Evolutionary conservation across 2,329 filamentous ascomycete species (phyloP).

Genomic region (Monosporascus sp.): DNA sequence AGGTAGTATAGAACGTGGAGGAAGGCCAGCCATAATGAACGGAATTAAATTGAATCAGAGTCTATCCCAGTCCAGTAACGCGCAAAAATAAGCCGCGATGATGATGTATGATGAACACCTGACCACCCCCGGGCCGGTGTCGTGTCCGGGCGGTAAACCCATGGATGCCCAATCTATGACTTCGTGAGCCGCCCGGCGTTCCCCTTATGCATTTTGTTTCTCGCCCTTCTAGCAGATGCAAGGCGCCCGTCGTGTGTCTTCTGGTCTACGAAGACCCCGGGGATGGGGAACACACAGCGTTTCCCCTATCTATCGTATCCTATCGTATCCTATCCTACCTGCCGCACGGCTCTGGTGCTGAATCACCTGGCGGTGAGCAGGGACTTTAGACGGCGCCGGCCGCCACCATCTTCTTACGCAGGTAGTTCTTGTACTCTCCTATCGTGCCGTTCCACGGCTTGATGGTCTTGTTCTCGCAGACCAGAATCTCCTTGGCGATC

Average conservation of each 20-base stretch:
- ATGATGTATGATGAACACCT: too few relatives aligned
- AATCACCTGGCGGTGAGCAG: not conserved
- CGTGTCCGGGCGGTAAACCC: not conserved
- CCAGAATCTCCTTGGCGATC: slow-evolving; percentile 99
- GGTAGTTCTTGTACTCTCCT: slow-evolving; percentile 94
- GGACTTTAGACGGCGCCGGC: slow-evolving; percentile 73
- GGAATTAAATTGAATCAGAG: too few relatives aligned
- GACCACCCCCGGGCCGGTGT: not conserved
- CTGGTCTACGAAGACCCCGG: too few relatives aligned
- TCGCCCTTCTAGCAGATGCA: not conserved
- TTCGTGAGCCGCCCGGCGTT: slow-evolving; percentile 2
- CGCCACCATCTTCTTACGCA: slow-evolving; percentile 97
- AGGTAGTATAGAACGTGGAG: too few relatives aligned
- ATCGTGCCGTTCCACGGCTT: slow-evolving; percentile 84
- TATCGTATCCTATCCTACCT: too few relatives aligned
- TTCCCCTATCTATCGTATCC: too few relatives aligned
- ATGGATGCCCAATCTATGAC: slow-evolving; percentile 1
- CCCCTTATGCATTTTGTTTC: slow-evolving; percentile 5
- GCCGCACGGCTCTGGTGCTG: too few relatives aligned
- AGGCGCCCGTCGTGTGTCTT: too few relatives aligned
- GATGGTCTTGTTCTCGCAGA: slow-evolving; percentile 97
- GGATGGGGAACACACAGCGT: too few relatives aligned
- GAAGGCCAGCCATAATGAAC: too few relatives aligned
- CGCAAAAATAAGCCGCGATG: too few relatives aligned
- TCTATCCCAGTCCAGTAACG: too few relatives aligned